A percentile compares a stretch with the other conserved stretches of the same genome.
Evolutionary conservation across 306 rosid genomes (phyloP).

Genomic region (Vicia faba): DNA sequence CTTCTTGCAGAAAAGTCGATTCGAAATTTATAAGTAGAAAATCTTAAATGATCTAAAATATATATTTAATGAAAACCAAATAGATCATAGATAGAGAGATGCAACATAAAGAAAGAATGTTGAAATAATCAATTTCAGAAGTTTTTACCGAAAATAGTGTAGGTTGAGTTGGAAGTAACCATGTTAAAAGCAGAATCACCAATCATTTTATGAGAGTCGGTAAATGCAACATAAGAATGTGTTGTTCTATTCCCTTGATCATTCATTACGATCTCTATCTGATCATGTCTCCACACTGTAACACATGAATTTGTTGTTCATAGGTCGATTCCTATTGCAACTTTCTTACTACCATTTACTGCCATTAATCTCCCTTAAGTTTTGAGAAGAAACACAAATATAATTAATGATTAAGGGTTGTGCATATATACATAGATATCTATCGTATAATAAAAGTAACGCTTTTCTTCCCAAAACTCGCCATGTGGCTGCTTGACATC

Average conservation of each 20-base stretch:
- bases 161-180: constrained; percentile 52
- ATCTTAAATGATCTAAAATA: too few relatives aligned
- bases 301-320: neutral
- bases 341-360: neutral
- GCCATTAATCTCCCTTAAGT: neutral
- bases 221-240: constrained; percentile 32
- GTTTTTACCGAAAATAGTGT: constrained; percentile 50
- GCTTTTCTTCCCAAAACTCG: too few relatives aligned
- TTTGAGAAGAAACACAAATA: neutral
- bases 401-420: too few relatives aligned
- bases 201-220: neutral
- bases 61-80: too few relatives aligned
- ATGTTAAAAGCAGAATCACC: constrained; percentile 54
- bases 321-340: neutral
- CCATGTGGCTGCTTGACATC: too few relatives aligned
- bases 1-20: too few relatives aligned
- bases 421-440: too few relatives aligned
- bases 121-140: neutral
- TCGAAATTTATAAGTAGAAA: too few relatives aligned
- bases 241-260: constrained; percentile 60
- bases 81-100: too few relatives aligned
- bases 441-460: too few relatives aligned
- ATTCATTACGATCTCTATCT: constrained; percentile 53
- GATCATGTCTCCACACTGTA: constrained; percentile 25
- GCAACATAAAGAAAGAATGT: too few relatives aligned